Evolutionary conservation across 2,329 filamentous ascomycete genomes (phyloP).

Genomic region (Cladosporium sp.): DNA sequence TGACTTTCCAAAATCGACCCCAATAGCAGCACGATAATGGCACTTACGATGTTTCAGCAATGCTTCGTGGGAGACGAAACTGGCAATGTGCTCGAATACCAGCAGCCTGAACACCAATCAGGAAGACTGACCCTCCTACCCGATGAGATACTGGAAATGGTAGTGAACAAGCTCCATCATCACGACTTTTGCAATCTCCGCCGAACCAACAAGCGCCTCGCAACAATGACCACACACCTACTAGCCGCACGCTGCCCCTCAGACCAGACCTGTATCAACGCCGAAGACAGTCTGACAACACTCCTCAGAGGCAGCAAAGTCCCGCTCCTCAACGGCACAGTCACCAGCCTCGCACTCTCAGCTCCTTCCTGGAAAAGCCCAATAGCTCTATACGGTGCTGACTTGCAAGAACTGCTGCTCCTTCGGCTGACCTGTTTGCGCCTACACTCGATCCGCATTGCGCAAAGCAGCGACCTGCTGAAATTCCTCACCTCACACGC

Average conservation of each 20-base stretch:
- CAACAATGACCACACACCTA: slow-evolving; percentile 5
- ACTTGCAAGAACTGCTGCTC: not conserved
- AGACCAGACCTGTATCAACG: slow-evolving; percentile 1
- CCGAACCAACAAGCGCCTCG: slow-evolving; percentile 9
- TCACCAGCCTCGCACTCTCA: slow-evolving; percentile 1
- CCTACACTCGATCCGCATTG: not conserved
- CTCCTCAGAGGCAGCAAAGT: slow-evolving; percentile 8
- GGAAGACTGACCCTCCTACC: not conserved
- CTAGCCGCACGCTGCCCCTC: not conserved
- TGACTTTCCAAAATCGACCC: not conserved
- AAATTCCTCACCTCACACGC: slow-evolving; percentile 11
- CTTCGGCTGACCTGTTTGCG: not conserved
- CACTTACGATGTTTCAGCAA: not conserved
- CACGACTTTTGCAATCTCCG: slow-evolving; percentile 1
- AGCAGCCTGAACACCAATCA: not conserved
- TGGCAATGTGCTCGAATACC: not conserved
- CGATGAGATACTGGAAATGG: slow-evolving; percentile 7
- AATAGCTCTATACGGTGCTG: not conserved
- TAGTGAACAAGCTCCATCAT: not conserved
- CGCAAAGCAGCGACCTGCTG: not conserved
- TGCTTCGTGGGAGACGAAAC: not conserved
- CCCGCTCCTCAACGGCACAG: not conserved
- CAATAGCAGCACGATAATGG: not conserved
- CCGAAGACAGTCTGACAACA: not conserved
- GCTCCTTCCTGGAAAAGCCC: slow-evolving; percentile 4